Conservation (phyloP, 352 stramenopile genomes). For the Phytophthora pisi region DNA sequence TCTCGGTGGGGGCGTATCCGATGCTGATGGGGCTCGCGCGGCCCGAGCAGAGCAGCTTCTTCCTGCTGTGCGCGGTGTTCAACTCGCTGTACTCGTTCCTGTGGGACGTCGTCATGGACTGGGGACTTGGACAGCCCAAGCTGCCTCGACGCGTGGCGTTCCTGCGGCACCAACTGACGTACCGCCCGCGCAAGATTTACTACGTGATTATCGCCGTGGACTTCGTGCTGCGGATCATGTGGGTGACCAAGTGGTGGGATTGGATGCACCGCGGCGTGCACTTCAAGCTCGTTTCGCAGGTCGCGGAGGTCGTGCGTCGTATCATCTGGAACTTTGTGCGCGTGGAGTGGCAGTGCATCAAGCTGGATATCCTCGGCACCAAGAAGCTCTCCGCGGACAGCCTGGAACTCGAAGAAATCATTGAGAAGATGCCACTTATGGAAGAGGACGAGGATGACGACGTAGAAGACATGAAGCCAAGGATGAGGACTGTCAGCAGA, state of each 20-base stretch:
- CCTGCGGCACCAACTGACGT: constrained; percentile 74
- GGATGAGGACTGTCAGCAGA: constrained; percentile 25
- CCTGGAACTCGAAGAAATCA: constrained; percentile 49
- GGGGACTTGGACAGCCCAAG: constrained; percentile 88
- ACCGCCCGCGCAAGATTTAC: constrained; percentile 78
- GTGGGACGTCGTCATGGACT: constrained; percentile 98
- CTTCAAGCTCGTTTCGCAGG: constrained; percentile 84
- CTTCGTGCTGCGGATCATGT: constrained; percentile 95
- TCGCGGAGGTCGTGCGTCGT: constrained; percentile 92
- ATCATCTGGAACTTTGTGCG: constrained; percentile 94
- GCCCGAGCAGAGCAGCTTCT: constrained; percentile 69
- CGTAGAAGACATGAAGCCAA: constrained; percentile 16
- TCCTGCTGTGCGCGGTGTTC: constrained; percentile 82
- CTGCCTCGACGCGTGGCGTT: constrained; percentile 48
- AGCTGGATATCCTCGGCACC: constrained; percentile 64
- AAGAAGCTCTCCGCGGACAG: constrained; percentile 66
- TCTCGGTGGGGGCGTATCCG: constrained; percentile 75
- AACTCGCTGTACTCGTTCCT: constrained; percentile 97
- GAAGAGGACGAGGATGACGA: constrained; percentile 42
- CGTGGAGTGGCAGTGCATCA: constrained; percentile 93
- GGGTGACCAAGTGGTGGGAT: constrained; percentile 91
- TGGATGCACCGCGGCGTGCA: constrained; percentile 78
- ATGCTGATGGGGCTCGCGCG: constrained; percentile 62
- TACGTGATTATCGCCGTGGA: constrained; percentile 93
- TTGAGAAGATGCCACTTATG: constrained; percentile 63